A percentile compares a stretch with the other conserved stretches of the same genome.
These are phyloP conservation scores for Ustilago cynodontis DNA, from an alignment of 1,284 basidiomycete species.

Conservation along the genomic window DNA sequence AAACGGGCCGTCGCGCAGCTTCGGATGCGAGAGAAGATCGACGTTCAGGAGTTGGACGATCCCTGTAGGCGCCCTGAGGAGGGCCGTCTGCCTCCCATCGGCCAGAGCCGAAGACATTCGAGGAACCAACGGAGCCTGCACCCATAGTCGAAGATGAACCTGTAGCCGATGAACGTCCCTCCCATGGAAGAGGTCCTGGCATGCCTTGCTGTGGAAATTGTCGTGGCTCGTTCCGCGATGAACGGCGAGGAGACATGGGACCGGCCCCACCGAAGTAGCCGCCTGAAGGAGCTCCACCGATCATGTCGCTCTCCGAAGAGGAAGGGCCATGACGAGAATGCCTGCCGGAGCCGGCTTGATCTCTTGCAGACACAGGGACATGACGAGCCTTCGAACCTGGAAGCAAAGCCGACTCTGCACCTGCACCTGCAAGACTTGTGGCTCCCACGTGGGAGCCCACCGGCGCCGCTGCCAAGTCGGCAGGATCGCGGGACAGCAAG, in stretches of 20 bases:
- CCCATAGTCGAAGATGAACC: slow-evolving; percentile 7
- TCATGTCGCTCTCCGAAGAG: slow-evolving; percentile 15
- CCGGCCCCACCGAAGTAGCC: slow-evolving; percentile 25
- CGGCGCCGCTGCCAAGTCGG: slow-evolving; percentile 23
- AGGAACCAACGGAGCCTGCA: neutral
- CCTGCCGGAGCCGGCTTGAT: slow-evolving; percentile 7
- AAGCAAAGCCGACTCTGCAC: slow-evolving; percentile 8
- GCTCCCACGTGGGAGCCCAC: slow-evolving; percentile 20
- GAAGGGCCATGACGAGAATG: slow-evolving; percentile 19
- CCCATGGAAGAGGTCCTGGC: slow-evolving; percentile 15
- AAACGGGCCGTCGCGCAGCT: slow-evolving; percentile 14
- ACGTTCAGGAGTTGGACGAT: slow-evolving; percentile 15
- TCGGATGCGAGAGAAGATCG: slow-evolving; percentile 26
- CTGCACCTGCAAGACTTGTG: slow-evolving; percentile 6
- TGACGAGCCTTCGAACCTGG: slow-evolving; percentile 6
- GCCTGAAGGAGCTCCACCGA: neutral
- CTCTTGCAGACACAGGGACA: slow-evolving; percentile 10
- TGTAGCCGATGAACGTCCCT: slow-evolving; percentile 13
- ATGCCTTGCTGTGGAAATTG: slow-evolving; percentile 12
- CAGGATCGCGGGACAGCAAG: slow-evolving; percentile 35
- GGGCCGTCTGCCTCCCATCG: slow-evolving; percentile 25
- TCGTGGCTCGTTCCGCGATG: slow-evolving; percentile 19
- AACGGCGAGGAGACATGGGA: slow-evolving; percentile 31
- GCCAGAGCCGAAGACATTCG: slow-evolving; percentile 16
- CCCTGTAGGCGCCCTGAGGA: slow-evolving; percentile 7